Base-by-base conservation (phyloP, 2,329 filamentous ascomycete species). In the Talaromyces sp. region DNA sequence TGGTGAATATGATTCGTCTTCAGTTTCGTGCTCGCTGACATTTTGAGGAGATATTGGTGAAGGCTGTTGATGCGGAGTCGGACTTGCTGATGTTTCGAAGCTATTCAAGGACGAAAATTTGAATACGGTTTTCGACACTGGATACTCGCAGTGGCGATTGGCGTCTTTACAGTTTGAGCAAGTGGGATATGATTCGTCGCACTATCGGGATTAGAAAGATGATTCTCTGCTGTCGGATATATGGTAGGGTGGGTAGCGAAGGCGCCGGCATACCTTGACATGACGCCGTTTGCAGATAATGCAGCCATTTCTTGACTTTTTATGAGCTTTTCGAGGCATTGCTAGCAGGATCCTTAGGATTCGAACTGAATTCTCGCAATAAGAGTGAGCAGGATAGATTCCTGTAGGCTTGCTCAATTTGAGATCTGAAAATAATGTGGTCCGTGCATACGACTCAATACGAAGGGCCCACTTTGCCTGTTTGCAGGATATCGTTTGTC, bases 241-340 rank as follows among this genome's bases (percentile, higher is more conserved):
- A 31, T 31, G 27, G 27, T 31, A 31, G 1, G 27, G 27, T 27
- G 5, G 27, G 27, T 19, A 25, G 27, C n/a, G 2, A 37, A 27
- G 19, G 8, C 7, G 27, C 35, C 6, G 25, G n/a, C 11, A 19
- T 62, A 62, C 61, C 61, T 62, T 62, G 22, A 62, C 41, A 35
- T 62, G 61, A n/a, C 61, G 61, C 22, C 49, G 35, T 27, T 62
- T 62, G 61, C 61, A 62, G 25, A 56, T 50, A 27, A 56, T n/a
- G 17, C 61, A 62, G 3, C 61, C 61, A 17, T 62, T 62, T n/a
- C 33, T 50, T 8, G 60, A 62, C 45, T 62, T 62, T 31, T 3
- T 59, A 43, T 41, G 56, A 19, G 47, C 22, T 50, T 27, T 50
- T 17, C 47, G 47, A 27, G 47, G 22, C 47, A 50, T 50, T 8